Percentiles rank a stretch among this genome's conserved stretches.
These are phyloP conservation scores for Mortierella sp. DNA, from an alignment of 371 early-diverging fungal species.

Conservation along the genomic window DNA sequence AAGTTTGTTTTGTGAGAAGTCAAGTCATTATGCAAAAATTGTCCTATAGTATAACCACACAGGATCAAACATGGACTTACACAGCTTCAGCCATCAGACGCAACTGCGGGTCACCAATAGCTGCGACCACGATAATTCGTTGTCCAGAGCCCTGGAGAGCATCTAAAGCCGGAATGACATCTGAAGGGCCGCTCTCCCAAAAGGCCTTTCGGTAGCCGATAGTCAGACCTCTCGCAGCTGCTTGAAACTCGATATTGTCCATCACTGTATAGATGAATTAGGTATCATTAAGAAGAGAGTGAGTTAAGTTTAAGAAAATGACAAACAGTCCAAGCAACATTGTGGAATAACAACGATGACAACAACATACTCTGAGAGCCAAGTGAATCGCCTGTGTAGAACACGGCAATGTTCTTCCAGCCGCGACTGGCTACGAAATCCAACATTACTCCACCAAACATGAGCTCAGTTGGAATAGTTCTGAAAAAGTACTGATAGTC, in stretches of 20 bases:
- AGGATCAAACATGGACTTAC: slow-evolving; percentile 9
- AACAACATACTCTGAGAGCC: slow-evolving; percentile 64
- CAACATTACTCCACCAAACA: slow-evolving; percentile 66
- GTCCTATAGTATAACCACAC: background rate
- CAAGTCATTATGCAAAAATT: no score
- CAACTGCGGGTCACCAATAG: slow-evolving; percentile 60
- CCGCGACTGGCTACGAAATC: slow-evolving; percentile 66
- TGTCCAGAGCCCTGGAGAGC: slow-evolving; percentile 59
- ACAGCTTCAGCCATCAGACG: slow-evolving; percentile 43
- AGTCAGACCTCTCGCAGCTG: slow-evolving; percentile 56
- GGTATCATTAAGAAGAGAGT: background rate
- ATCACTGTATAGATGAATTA: slow-evolving; percentile 57
- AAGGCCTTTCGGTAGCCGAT: slow-evolving; percentile 64
- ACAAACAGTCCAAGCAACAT: background rate
- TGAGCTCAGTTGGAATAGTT: slow-evolving; percentile 67
- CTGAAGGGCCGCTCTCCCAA: slow-evolving; percentile 61
- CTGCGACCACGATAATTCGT: slow-evolving; percentile 64
- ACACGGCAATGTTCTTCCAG: slow-evolving; percentile 66
- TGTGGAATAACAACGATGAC: background rate
- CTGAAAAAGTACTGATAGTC: slow-evolving; percentile 71
- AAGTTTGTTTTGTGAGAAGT: no score
- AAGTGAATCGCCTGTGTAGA: slow-evolving; percentile 65
- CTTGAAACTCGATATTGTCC: slow-evolving; percentile 61
- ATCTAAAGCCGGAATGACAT: slow-evolving; percentile 60
- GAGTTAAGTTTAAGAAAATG: background rate